Base-by-base conservation (phyloP, 768 basidiomycete species). In the Tricholoma sp. region DNA sequence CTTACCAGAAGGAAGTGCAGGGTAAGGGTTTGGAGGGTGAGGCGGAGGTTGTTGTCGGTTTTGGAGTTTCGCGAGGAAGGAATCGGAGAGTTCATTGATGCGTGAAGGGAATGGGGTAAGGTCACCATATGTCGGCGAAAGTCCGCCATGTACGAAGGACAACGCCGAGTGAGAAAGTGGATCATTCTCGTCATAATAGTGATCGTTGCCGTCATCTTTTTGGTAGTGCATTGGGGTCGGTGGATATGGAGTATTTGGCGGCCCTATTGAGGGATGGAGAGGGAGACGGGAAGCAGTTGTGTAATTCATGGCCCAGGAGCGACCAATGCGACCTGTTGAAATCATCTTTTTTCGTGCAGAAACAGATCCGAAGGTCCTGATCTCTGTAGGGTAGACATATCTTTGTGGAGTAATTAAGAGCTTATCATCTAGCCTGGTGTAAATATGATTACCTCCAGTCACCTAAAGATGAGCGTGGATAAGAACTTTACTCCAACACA, bases 141-240 rank as follows among this genome's bases (percentile, higher is more conserved):
- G 77, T 0, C 95, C 95, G 18, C 95, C 96, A 59, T 98, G 97
- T 2, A 96, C 90, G 70, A 98, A 98, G 1, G 94, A 92, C 27
- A 94, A 73, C 1, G 94, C 91, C 0, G 89, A 80, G 68, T 88
- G 89, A 0, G 88, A 86, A 54, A 94, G 76, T 5, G 83, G 79
- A 2, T 77, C 67, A 62, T 67, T 56, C 57, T 71, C 27, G 66
- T 78, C 59, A 67, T 71, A 63, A 50, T 68, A 66, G 19, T 64
- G 56, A 12, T 57, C 55, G n/a, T 57, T 21, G n/a, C 66, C 18
- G 19, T 63, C 57, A 35, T 63, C 59, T 52, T 61, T 61, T 31
- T 63, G 55, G 27, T 59, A 59, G 27, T 65, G 58, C 59, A 62
- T 57, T 54, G 69, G 59, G 65, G 69, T 53, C 24, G 83, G 68